Conservation (phyloP, 1,284 basidiomycete genomes). For the Sporisorium reilianum region DNA sequence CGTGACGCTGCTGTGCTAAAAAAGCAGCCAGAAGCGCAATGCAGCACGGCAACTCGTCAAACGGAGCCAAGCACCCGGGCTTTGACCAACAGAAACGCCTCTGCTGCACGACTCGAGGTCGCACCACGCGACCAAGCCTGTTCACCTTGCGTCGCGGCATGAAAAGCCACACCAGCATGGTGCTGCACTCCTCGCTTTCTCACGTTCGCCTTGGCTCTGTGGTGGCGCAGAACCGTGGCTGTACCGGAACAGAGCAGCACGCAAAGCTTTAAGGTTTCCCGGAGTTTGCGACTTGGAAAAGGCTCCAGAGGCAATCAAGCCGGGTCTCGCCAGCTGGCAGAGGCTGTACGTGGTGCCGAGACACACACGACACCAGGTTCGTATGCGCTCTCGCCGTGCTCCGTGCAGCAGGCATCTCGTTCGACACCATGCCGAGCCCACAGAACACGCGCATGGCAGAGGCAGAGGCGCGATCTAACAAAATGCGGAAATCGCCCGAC, state of each 20-base stretch:
- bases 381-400: conserved; percentile 3
- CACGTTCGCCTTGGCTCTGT: conserved; percentile 2
- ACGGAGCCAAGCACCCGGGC: not conserved
- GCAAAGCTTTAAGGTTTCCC: not conserved
- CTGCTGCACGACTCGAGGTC: not conserved
- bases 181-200: not conserved
- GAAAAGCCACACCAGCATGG: conserved; percentile 3
- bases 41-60: not conserved
- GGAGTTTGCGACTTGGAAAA: not conserved
- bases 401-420: conserved; percentile 24
- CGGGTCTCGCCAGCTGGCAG: not conserved
- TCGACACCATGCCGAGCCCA: not conserved
- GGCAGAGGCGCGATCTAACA: not conserved
- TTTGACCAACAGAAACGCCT: not conserved
- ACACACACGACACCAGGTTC: conserved; percentile 1
- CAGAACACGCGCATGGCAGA: not conserved
- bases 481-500: not conserved
- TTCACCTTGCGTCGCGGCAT: conserved; percentile 5
- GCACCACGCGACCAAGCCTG: conserved; percentile 1
- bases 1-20: not conserved
- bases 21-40: not conserved
- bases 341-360: not conserved
- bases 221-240: not conserved
- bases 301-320: no score
- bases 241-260: not conserved